Base-by-base conservation (phyloP, 1,284 basidiomycete genomes). In the Cryptococcus sp. region DNA sequence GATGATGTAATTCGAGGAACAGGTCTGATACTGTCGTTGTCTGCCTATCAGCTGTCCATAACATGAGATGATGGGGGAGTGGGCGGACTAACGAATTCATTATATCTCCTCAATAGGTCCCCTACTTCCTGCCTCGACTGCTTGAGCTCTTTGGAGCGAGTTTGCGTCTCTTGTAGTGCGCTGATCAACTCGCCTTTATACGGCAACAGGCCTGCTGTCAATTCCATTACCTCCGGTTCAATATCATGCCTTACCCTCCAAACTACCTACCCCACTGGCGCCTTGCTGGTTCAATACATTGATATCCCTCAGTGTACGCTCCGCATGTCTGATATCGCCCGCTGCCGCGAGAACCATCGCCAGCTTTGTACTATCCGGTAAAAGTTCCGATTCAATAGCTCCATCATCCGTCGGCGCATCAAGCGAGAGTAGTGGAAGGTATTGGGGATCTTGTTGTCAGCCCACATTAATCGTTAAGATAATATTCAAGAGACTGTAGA, bases 291-390 rank as follows among this genome's bases (percentile, higher is more conserved):
- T 57, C 18, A 70, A 46, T 22, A 69, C 19, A 39, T 67, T 63
- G 47, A 73, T 62, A 55, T 73, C 70, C 22, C 71, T 53, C 53
- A 73, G 48, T 34, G 63, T 64, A 39, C 64, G 52, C 49, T 73
- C 71, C 7, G 67, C 61, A n/a, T 46, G 51, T 24, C 48, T 49
- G 36, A 73, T 63, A 50, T 73, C 71, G n/a, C 25, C 56, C 4
- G 53, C 55, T 4, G 69, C 64, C 45, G 67, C 69, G 14, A 72
- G 52, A 9, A 73, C 52, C 56, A 73, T 65, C 3, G 65, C 54
- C 7, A 62, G 42, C 47, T 70, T 69, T 28, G 59, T 60, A 9
- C 37, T 24, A 14, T 63, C 56, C 4, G 66, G 56, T 24, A 73
- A 47, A 0, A 66, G 45, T 45, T 69, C 63, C 24, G 53, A 50